Evolutionary conservation across 345 rosid genomes (phyloP).

Genomic region (Aegle marmelos): DNA sequence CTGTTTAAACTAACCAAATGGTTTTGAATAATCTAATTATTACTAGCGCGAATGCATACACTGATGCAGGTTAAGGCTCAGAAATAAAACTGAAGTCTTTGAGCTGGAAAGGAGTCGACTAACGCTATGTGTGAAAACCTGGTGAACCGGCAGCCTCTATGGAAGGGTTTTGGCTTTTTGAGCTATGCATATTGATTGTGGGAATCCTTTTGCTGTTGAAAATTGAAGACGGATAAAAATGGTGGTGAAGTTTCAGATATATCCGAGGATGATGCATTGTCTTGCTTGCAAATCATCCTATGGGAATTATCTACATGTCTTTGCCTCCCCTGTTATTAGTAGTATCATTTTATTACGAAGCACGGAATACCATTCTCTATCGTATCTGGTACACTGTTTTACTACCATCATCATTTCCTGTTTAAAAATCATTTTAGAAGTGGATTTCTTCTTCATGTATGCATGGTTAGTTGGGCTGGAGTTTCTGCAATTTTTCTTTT

Average conservation of each 20-base stretch:
- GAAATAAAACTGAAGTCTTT: not conserved
- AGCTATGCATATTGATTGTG: not conserved
- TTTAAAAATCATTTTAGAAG: not conserved
- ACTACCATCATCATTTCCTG: not conserved
- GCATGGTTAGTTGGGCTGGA: not conserved
- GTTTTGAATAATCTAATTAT: not conserved
- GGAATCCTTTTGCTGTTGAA: not conserved
- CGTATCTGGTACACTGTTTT: not conserved
- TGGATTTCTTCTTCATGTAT: not conserved
- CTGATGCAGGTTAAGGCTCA: conserved; percentile 3
- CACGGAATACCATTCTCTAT: not conserved
- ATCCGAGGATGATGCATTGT: not conserved
- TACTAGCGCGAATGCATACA: not conserved
- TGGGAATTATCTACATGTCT: not conserved
- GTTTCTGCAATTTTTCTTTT: not conserved
- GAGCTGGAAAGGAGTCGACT: conserved; percentile 6
- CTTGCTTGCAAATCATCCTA: not conserved
- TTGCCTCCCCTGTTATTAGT: not conserved
- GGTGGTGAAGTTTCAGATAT: not conserved
- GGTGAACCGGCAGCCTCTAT: not conserved
- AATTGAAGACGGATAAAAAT: not conserved
- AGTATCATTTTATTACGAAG: not conserved
- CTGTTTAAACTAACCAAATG: not conserved
- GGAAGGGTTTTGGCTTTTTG: not conserved
- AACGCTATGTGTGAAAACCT: not conserved